Conservation (phyloP, 2,329 filamentous ascomycete genomes). For the Ascochyta clinopodiicola region DNA sequence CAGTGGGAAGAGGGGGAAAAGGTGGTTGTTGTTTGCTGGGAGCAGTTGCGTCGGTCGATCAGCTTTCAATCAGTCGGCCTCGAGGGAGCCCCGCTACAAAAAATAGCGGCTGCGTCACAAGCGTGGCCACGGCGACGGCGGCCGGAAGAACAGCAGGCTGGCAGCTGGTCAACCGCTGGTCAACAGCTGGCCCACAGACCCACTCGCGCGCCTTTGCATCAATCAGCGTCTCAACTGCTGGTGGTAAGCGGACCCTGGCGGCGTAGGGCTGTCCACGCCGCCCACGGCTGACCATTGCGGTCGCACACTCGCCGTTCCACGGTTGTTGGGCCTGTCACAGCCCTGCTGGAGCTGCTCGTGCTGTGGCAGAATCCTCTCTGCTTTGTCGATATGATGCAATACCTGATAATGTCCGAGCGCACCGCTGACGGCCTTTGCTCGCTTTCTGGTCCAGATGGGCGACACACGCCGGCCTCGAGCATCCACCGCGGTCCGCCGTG, state of each 20-base stretch:
- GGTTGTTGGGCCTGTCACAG: slow-evolving; percentile 13
- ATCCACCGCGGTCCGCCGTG: slow-evolving; percentile 14
- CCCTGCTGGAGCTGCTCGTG: slow-evolving; percentile 2
- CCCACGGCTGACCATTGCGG: not conserved
- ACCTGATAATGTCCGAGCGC: slow-evolving; percentile 10
- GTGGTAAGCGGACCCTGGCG: slow-evolving; percentile 28
- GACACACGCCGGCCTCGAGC: slow-evolving; percentile 16
- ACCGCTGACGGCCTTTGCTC: not conserved
- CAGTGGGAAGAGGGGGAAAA: slow-evolving; percentile 2
- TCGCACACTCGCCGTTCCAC: slow-evolving; percentile 20
- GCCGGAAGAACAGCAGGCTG: slow-evolving; percentile 25
- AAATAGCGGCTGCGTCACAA: slow-evolving; percentile 42
- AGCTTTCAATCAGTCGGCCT: slow-evolving; percentile 32
- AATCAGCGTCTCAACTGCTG: slow-evolving; percentile 34
- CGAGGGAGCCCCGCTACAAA: slow-evolving; percentile 28
- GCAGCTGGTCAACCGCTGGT: not conserved
- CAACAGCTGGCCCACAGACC: slow-evolving; percentile 22
- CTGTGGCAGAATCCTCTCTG: slow-evolving; percentile 7
- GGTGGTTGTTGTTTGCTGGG: slow-evolving; percentile 27
- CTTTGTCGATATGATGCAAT: slow-evolving; percentile 6
- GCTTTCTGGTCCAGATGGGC: slow-evolving; percentile 11
- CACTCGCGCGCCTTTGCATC: slow-evolving; percentile 26
- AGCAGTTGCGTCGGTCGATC: slow-evolving; percentile 27
- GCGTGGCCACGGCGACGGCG: slow-evolving; percentile 36
- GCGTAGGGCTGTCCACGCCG: slow-evolving; percentile 10